Evolutionary conservation across 306 rosid genomes (phyloP), one percentile per base, ranked within the genome.

Genomic region (Oxytropis ochrocephala): DNA sequence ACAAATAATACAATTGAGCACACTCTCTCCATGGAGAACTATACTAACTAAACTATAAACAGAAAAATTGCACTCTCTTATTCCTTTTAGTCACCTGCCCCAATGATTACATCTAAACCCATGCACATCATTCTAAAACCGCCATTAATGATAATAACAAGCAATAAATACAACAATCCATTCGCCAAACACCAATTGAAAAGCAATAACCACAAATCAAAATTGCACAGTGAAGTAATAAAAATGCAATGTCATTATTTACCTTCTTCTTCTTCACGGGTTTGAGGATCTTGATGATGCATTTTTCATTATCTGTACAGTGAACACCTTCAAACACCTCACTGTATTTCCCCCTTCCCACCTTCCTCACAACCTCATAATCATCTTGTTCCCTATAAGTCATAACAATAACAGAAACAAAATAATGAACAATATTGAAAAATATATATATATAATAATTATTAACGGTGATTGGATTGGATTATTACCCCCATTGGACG

Each of bases 211-310:
- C 54, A 58, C 12, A 44, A 11, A 29, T 4, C 39, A 49, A 10
- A 72, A 35, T 16, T 29, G 39, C 38, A 18, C 50, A 33, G 42
- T 8, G 5, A 60, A 43, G n/a, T 44, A 47, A 32, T 8, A 24
- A 53, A 24, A 51, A 1, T n/a, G 5, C 14, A 38, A 46, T 6
- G 55, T 32, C 42, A 43, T 6, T 42, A 62, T 24, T 84, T 63
- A 81, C 96, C 82, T 89, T 89, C 82, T 89, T 89, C 88, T 89
- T 89, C 73, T 87, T 89, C 53, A 89, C 96, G 6, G 96, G 96
- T 63, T 89, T 89, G 69, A 89, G 87, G 74, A 89, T 89, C 83
- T 89, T 89, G 64, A 89, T 85, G 36, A 89, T 12, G 13, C 96
- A 89, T 71, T 87, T 89, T 80, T 89, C 92, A 52, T 81, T 83